Evolutionary conservation across 805 yeast species (phyloP).

Genomic region (Metschnikowia lunata): DNA sequence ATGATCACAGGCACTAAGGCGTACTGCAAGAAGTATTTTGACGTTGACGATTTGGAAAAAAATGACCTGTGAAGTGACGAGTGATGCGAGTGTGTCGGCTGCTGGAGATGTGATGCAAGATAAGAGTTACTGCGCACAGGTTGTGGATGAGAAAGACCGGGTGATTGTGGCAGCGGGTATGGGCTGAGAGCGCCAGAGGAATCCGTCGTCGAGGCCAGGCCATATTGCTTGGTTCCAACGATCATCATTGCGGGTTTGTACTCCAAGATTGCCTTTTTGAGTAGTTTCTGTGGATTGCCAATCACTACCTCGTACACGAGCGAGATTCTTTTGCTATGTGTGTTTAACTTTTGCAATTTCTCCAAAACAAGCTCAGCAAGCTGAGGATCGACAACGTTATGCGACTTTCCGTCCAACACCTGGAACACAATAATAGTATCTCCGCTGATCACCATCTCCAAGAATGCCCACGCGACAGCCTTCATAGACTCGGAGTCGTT

Average conservation of each 20-base stretch:
- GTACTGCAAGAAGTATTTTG: slow-evolving; percentile 39
- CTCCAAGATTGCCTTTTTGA: slow-evolving; percentile 38
- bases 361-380: slow-evolving; percentile 26
- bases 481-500: slow-evolving; percentile 33
- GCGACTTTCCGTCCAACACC: slow-evolving; percentile 35
- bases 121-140: slow-evolving; percentile 5
- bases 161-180: background rate
- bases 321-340: slow-evolving; percentile 32
- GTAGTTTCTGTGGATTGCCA: slow-evolving; percentile 38
- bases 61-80: slow-evolving; percentile 21
- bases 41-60: slow-evolving; percentile 32
- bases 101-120: background rate
- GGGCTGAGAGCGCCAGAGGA: background rate
- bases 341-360: slow-evolving; percentile 32
- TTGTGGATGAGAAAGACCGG: slow-evolving; percentile 7
- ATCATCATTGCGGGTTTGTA: slow-evolving; percentile 44
- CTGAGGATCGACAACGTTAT: slow-evolving; percentile 25
- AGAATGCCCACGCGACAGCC: slow-evolving; percentile 43
- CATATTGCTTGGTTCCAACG: slow-evolving; percentile 38
- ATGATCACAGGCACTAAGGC: slow-evolving; percentile 43
- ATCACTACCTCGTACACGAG: slow-evolving; percentile 38
- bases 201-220: slow-evolving; percentile 6
- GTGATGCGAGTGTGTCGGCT: slow-evolving; percentile 1
- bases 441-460: slow-evolving; percentile 41
- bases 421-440: slow-evolving; percentile 40